A percentile compares a stretch with the other conserved stretches of the same genome.
Evolutionary conservation across 495 filamentous ascomycete species (phyloP).

Genomic region (Hamigera avellanea): DNA sequence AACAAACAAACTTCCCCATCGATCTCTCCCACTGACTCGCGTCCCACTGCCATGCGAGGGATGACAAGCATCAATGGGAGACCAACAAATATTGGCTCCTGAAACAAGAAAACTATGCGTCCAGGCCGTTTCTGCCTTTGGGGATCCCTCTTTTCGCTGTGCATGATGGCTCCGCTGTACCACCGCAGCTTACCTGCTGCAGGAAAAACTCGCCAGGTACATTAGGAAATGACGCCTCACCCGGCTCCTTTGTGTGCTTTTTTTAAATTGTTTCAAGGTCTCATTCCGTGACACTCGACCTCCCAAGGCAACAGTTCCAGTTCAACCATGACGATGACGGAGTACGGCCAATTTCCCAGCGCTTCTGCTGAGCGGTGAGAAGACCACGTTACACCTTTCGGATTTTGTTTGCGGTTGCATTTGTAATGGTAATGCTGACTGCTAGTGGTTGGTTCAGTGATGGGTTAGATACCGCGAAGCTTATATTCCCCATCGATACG

Average conservation of each 20-base stretch:
- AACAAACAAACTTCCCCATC: too few relatives aligned
- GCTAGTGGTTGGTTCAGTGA: not conserved
- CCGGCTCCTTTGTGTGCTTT: conserved; percentile 4
- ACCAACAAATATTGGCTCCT: conserved; percentile 9
- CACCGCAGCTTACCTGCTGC: conserved; percentile 2
- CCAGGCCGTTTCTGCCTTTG: conserved; percentile 7
- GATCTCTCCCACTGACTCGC: not conserved
- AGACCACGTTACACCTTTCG: not conserved
- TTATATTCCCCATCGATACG: not conserved
- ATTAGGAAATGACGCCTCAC: conserved; percentile 19
- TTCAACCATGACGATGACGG: too few relatives aligned
- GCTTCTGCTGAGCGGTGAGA: not conserved
- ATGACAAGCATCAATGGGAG: conserved; percentile 4
- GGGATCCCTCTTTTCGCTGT: too few relatives aligned
- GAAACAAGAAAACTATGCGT: conserved; percentile 17
- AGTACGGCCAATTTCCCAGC: not conserved
- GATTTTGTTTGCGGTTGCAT: not conserved
- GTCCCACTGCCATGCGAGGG: conserved; percentile 13
- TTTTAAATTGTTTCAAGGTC: too few relatives aligned
- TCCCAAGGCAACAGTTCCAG: too few relatives aligned
- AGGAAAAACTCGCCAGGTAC: conserved; percentile 4
- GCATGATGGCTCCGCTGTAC: not conserved
- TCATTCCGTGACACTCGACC: not conserved
- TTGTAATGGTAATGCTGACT: not conserved
- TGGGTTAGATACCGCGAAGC: not conserved